Conservation (phyloP, 2,329 filamentous ascomycete species). For the Endoconidiophora polonica region DNA sequence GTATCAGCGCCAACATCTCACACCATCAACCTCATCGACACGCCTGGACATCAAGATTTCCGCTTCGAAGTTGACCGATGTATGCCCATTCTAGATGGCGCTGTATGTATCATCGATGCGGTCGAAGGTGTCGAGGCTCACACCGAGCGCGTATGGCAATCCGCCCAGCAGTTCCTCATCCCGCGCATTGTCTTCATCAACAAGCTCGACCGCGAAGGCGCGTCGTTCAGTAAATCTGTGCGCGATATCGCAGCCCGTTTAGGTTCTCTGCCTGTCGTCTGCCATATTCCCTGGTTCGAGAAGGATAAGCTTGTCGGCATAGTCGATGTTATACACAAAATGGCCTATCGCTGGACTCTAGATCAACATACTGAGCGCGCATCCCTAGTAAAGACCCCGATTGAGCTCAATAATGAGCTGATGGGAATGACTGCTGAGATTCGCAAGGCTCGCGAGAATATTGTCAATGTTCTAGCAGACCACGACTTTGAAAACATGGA, state of each 20-base stretch:
- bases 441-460: slow-evolving; percentile 53
- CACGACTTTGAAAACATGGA: slow-evolving; percentile 78
- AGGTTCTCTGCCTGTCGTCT: slow-evolving; percentile 73
- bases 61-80: slow-evolving; percentile 92
- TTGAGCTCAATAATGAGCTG: slow-evolving; percentile 7
- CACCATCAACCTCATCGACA: slow-evolving; percentile 84
- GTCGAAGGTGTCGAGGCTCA: slow-evolving; percentile 93
- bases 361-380: slow-evolving; percentile 23
- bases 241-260: slow-evolving; percentile 70
- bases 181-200: slow-evolving; percentile 66
- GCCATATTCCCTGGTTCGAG: slow-evolving; percentile 90
- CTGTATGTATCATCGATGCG: slow-evolving; percentile 82
- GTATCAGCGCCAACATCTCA: background rate
- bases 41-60: slow-evolving; percentile 92
- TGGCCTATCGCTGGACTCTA: slow-evolving; percentile 54
- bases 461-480: slow-evolving; percentile 75
- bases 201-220: slow-evolving; percentile 63
- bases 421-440: slow-evolving; percentile 37
- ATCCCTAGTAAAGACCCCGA: slow-evolving; percentile 22
- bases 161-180: slow-evolving; percentile 71
- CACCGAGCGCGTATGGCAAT: slow-evolving; percentile 89
- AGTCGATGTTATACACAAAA: slow-evolving; percentile 63
- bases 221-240: slow-evolving; percentile 67
- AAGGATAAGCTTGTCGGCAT: slow-evolving; percentile 67
- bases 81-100: slow-evolving; percentile 71